Conservation (phyloP, 495 filamentous ascomycete genomes). For the Oleoguttula mirabilis region DNA sequence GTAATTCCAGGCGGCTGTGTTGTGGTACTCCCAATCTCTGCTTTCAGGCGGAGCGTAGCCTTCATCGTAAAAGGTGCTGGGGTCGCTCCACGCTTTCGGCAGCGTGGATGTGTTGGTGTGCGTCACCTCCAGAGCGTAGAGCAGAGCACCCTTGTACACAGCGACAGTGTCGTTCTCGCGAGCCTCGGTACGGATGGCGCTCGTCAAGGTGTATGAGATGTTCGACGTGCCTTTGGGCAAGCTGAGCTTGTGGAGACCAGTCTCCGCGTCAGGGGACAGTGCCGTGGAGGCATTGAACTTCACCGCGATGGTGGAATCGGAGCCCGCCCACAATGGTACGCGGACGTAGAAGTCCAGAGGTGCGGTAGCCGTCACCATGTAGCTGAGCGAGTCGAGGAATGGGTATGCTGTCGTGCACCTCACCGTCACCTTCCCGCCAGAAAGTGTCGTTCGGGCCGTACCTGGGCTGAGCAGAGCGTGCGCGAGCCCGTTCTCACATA, state of each 20-base stretch:
- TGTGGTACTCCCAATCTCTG: conserved; percentile 31
- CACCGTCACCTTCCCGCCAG: conserved; percentile 23
- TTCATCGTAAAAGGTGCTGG: conserved; percentile 13
- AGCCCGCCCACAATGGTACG: conserved; percentile 37
- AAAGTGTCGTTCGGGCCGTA: conserved; percentile 25
- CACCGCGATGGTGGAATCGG: conserved; percentile 10
- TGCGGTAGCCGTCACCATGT: conserved; percentile 33
- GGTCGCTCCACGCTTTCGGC: conserved; percentile 20
- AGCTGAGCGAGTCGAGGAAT: conserved; percentile 37
- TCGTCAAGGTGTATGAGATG: conserved; percentile 22
- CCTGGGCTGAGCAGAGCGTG: conserved; percentile 35
- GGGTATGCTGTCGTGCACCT: conserved; percentile 42
- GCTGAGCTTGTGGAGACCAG: conserved; percentile 27
- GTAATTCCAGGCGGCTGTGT: conserved; percentile 35
- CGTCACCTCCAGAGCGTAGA: conserved; percentile 42
- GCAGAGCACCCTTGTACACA: conserved; percentile 41
- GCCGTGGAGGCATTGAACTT: conserved; percentile 7
- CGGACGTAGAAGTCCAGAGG: conserved; percentile 40
- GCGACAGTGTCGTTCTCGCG: conserved; percentile 44
- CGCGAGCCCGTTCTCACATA: conserved; percentile 29
- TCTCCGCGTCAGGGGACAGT: conserved; percentile 17
- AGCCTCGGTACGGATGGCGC: conserved; percentile 22
- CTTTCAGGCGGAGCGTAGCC: conserved; percentile 26
- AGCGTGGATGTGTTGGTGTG: conserved; percentile 22
- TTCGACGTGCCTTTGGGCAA: conserved; percentile 24